These are phyloP conservation scores for Oryza rufipogon DNA, from an alignment of 176 grass and related monocot genomes.

Conservation along the genomic window DNA sequence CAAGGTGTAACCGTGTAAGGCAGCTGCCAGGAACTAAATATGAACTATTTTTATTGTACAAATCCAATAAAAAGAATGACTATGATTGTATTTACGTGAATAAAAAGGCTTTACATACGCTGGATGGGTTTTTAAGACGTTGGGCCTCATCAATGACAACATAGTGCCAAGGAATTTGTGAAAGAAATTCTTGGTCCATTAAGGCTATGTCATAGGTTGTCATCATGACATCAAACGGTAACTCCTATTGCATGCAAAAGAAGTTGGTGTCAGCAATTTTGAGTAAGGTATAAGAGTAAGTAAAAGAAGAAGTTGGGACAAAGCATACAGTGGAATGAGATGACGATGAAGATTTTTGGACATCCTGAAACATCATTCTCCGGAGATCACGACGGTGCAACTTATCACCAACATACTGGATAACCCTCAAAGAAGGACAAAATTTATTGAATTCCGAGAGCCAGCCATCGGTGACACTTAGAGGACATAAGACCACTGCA, in stretches of 20 bases:
- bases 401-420: conserved; percentile 76
- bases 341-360: conserved; percentile 39
- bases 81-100: not conserved
- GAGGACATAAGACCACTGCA: conserved; percentile 91
- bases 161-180: conserved; percentile 79
- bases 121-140: conserved; percentile 84
- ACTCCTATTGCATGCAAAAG: conserved; percentile 51
- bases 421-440: conserved; percentile 65
- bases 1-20: not conserved
- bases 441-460: conserved; percentile 82
- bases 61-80: not conserved
- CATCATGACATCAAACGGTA: conserved; percentile 77
- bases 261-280: not conserved
- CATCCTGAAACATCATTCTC: conserved; percentile 53
- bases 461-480: conserved; percentile 85
- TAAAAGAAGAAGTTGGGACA: not conserved
- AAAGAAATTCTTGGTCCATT: conserved; percentile 89
- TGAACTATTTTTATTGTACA: not conserved
- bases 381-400: conserved; percentile 58
- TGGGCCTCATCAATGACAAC: conserved; percentile 88
- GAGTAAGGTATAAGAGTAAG: not conserved
- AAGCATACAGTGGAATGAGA: conserved; percentile 51
- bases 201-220: conserved; percentile 92
- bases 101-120: conserved; percentile 48
- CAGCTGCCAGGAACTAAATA: not conserved